Evolutionary conservation across 2,329 filamentous ascomycete genomes (phyloP), one percentile per base, ranked within the genome.

Genomic region (Epichloe gansuensis): DNA sequence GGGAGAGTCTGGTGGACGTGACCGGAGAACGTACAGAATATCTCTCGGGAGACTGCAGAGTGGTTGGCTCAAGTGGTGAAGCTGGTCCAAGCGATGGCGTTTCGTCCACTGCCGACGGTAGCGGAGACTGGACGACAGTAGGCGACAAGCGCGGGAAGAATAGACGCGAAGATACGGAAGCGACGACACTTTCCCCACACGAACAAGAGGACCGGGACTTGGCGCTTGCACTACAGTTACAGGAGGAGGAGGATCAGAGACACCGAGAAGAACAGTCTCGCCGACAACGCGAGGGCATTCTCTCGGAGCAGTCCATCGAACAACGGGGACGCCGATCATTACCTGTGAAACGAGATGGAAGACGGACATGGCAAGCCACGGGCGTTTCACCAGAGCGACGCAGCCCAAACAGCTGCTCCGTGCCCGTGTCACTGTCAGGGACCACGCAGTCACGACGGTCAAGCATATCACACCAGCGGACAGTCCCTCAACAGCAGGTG

Each of bases 1-100:
- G 93, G 93, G 93, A 98, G 68, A 93, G 86, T 9, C 75, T 98
- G 2, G 85, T 86, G 1, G 91, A 97, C 61, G 84, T 95, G 23
- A 93, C 84, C 50, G 93, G 93, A 7, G 85, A 87, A 61, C 80
- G 80, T 13, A 83, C 88, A 2, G 87, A 91, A 63, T 89, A 94
- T 61, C 88, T 89, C 59, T 89, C 90, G 0, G 93, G 93, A 2
- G 91, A 97, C 62, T 97, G 97, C 67, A 80, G 85, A 35, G 75
- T 86, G 0, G 87, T 96, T n/a, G 84, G 88, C 83, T 59, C 70
- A 64, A 54, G 58, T 25, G 54, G 59, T 54, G 50, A 52, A 53
- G 52, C 56, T 9, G 57, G 57, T 4, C 53, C 58, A 4, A 59
- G 57, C 17, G 51, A 50, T 17, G 52, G 51, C 6, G 57, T 55